Percentiles rank a stretch among this genome's conserved stretches.
Evolutionary conservation across 139 green algal species (phyloP).

Genomic region (Ulvella scutata): DNA sequence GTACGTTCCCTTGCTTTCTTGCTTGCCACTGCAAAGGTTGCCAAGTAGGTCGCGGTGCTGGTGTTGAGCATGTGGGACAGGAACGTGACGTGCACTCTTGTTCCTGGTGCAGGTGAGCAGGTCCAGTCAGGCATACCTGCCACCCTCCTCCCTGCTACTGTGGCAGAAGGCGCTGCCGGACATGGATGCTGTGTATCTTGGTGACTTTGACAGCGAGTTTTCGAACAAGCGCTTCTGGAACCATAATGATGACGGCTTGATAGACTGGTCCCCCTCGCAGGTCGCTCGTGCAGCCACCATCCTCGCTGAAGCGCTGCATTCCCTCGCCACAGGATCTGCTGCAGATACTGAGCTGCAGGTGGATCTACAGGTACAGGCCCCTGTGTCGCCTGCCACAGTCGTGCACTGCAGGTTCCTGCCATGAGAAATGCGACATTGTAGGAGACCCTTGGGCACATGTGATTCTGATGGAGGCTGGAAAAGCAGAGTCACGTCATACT

Average conservation of each 20-base stretch:
- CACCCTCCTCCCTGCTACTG: conserved; percentile 45
- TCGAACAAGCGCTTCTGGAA: conserved; percentile 15
- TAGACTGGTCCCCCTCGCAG: background rate
- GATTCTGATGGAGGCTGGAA: too few relatives aligned
- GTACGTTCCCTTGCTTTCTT: too few relatives aligned
- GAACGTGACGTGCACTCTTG: background rate
- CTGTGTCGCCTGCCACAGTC: too few relatives aligned
- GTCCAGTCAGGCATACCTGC: conserved; percentile 33
- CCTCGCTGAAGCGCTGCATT: conserved; percentile 27
- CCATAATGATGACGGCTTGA: background rate
- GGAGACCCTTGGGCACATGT: too few relatives aligned
- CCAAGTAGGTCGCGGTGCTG: too few relatives aligned
- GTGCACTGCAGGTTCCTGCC: too few relatives aligned
- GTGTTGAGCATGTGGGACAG: background rate
- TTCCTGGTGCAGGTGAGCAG: conserved; percentile 5
- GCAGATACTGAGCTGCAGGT: background rate
- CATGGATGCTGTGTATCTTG: conserved; percentile 28
- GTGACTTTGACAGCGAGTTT: conserved; percentile 29
- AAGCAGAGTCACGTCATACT: too few relatives aligned
- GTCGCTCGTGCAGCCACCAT: conserved; percentile 23
- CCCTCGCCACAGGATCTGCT: conserved; percentile 12
- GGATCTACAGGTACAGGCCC: background rate
- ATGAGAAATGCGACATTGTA: too few relatives aligned
- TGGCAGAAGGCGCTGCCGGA: conserved; percentile 50
- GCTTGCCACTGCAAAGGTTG: too few relatives aligned